These are phyloP conservation scores for Globisporangium orthogonon DNA, from an alignment of 352 stramenopile species.

Conservation along the genomic window DNA sequence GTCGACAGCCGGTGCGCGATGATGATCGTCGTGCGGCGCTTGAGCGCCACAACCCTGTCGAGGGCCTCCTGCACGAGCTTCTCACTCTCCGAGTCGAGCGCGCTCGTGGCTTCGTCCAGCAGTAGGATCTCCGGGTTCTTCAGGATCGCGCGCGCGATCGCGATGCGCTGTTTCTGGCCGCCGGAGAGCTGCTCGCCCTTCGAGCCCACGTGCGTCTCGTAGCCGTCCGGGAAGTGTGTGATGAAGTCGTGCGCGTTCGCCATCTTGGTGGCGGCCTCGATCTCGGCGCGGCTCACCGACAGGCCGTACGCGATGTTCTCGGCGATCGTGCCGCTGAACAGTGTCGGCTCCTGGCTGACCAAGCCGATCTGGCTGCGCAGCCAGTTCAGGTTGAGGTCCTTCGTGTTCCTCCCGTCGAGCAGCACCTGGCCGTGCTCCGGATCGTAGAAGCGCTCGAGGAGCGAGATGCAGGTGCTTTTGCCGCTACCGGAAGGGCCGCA, in stretches of 20 bases:
- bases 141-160: constrained; percentile 70
- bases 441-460: constrained; percentile 28
- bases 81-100: constrained; percentile 20
- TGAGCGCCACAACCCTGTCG: constrained; percentile 16
- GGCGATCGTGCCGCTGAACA: constrained; percentile 36
- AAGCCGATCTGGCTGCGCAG: constrained; percentile 21
- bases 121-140: constrained; percentile 21
- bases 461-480: constrained; percentile 25
- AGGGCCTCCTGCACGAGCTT: constrained; percentile 21
- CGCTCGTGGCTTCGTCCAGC: constrained; percentile 36
- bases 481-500: constrained; percentile 19
- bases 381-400: constrained; percentile 20
- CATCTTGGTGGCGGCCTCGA: constrained; percentile 64
- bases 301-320: constrained; percentile 51
- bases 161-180: constrained; percentile 95
- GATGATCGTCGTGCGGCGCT: constrained; percentile 40
- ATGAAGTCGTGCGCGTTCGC: constrained; percentile 90
- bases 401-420: constrained; percentile 19
- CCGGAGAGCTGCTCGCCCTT: constrained; percentile 54
- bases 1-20: constrained; percentile 16
- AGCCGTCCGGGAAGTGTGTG: constrained; percentile 66
- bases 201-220: constrained; percentile 82
- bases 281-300: constrained; percentile 21
- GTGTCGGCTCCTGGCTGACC: constrained; percentile 66
- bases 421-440: constrained; percentile 12